These are phyloP conservation scores for Lichtheimia ramosa DNA, from an alignment of 371 early-diverging fungal genomes.

Conservation along the genomic window DNA sequence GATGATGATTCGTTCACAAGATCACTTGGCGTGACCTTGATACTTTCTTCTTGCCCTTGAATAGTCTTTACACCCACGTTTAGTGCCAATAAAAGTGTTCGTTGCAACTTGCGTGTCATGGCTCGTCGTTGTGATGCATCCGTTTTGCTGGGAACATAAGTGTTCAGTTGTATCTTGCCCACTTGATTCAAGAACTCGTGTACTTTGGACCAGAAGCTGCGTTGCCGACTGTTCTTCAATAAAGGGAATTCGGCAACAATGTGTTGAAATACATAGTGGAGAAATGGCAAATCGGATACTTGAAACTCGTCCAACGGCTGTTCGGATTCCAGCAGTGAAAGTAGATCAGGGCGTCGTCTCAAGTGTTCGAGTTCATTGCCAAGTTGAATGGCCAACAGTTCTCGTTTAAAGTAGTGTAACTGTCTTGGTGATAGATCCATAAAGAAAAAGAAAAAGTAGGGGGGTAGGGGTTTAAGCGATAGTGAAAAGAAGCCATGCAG, in stretches of 20 bases:
- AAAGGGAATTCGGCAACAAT: constrained; percentile 42
- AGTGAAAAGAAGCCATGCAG: neutral
- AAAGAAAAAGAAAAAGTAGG: neutral
- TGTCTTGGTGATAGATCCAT: constrained; percentile 26
- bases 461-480: neutral
- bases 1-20: constrained; percentile 1
- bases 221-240: constrained; percentile 28
- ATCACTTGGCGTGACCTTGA: constrained; percentile 20
- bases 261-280: constrained; percentile 30
- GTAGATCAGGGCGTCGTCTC: constrained; percentile 11
- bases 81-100: constrained; percentile 31
- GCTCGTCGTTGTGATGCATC: constrained; percentile 34
- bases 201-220: constrained; percentile 33
- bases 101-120: constrained; percentile 38
- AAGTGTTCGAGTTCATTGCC: constrained; percentile 20
- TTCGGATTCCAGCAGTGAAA: constrained; percentile 7
- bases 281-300: constrained; percentile 23
- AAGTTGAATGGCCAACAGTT: constrained; percentile 25
- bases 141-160: constrained; percentile 26
- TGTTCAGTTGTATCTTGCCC: constrained; percentile 27
- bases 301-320: neutral
- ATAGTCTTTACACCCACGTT: constrained; percentile 41
- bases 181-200: constrained; percentile 39
- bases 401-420: constrained; percentile 31
- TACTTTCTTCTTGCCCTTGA: constrained; percentile 40